Percentiles rank a stretch among this genome's conserved stretches.
Conservation (phyloP, 2,329 filamentous ascomycete species). For the Phaeomoniella chlamydospora region DNA sequence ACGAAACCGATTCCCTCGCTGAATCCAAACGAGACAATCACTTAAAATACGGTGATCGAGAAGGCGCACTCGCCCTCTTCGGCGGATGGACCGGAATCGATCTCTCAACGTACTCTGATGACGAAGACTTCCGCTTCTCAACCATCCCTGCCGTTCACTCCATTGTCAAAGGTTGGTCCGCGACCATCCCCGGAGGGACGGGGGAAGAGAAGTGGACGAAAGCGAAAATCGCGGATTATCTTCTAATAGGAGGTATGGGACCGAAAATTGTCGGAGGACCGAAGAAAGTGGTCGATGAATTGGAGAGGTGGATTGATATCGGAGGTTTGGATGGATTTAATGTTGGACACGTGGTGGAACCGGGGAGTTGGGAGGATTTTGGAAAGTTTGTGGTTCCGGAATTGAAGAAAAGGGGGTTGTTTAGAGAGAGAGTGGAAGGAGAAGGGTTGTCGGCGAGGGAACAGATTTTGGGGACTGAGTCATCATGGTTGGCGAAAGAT, state of each 20-base stretch:
- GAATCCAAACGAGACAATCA: constrained; percentile 26
- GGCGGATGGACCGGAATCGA: constrained; percentile 33
- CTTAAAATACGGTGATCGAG: constrained; percentile 26
- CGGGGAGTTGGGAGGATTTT: constrained; percentile 21
- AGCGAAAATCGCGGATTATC: constrained; percentile 18
- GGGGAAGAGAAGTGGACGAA: constrained; percentile 24
- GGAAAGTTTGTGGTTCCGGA: constrained; percentile 18
- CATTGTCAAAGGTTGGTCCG: constrained; percentile 29
- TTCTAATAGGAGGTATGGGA: constrained; percentile 19
- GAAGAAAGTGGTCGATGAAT: constrained; percentile 20
- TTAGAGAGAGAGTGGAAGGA: constrained; percentile 3
- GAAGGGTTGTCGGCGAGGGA: constrained; percentile 7
- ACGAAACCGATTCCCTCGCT: constrained; percentile 28
- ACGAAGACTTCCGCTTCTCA: constrained; percentile 29
- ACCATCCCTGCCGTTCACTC: constrained; percentile 25
- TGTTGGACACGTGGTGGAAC: constrained; percentile 17
- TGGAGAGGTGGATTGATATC: constrained; percentile 20
- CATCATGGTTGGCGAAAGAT: constrained; percentile 5
- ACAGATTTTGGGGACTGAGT: constrained; percentile 6
- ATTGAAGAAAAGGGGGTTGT: constrained; percentile 8
- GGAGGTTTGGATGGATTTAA: constrained; percentile 22
- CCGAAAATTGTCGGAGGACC: constrained; percentile 20
- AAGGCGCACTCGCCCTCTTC: constrained; percentile 29
- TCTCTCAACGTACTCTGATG: constrained; percentile 24
- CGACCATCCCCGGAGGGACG: constrained; percentile 24